These are phyloP conservation scores for Pleurozium schreberi DNA, from an alignment of 225 moss, liverwort and hornwort genomes.

Conservation along the genomic window DNA sequence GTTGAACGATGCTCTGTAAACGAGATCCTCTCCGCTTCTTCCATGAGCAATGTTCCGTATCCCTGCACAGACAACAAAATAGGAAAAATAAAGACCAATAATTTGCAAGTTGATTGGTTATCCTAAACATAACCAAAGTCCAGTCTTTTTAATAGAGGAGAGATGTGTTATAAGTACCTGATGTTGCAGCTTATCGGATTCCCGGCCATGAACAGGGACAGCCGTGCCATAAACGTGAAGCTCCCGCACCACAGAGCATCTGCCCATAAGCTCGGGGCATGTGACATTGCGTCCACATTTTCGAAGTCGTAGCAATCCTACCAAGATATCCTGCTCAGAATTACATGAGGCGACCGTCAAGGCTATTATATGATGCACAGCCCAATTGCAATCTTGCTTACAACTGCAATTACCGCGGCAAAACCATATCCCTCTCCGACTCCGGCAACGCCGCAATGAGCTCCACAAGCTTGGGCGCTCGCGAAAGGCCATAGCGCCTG, in stretches of 20 bases:
- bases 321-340: constrained; percentile 73
- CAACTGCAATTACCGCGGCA: constrained; percentile 42
- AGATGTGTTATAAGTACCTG: constrained; percentile 45
- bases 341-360: background rate
- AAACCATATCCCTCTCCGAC: constrained; percentile 77
- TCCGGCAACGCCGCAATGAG: constrained; percentile 97
- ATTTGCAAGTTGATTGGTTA: background rate
- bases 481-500: constrained; percentile 78
- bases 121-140: background rate
- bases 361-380: background rate
- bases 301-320: constrained; percentile 84
- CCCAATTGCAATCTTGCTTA: background rate
- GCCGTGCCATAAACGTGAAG: constrained; percentile 99
- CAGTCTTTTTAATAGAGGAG: background rate
- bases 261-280: constrained; percentile 79
- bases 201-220: constrained; percentile 92
- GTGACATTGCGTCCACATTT: constrained; percentile 84
- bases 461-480: constrained; percentile 99
- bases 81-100: background rate
- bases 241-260: constrained; percentile 94
- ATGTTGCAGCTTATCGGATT: constrained; percentile 93
- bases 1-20: constrained; percentile 70
- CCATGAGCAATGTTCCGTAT: constrained; percentile 94
- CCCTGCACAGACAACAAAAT: constrained; percentile 38
- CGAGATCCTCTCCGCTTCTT: constrained; percentile 93